These are phyloP conservation scores for Castanea mollissima DNA, from an alignment of 306 rosid genomes.

Conservation along the genomic window DNA sequence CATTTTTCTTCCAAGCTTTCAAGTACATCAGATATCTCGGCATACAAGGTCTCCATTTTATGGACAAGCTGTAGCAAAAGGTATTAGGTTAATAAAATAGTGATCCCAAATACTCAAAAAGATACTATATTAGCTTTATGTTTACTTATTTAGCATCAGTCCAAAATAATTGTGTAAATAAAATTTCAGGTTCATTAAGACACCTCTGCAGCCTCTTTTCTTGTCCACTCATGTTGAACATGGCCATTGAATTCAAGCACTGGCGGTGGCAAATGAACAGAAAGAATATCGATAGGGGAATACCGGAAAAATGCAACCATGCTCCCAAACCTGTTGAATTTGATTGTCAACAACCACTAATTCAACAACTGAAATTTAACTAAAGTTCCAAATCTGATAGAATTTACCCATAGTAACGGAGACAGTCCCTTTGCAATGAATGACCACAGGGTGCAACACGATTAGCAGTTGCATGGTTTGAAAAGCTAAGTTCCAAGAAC, in stretches of 20 bases:
- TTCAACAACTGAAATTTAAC: conserved; percentile 2
- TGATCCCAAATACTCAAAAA: conserved; percentile 4
- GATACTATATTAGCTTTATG: neutral
- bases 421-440: conserved; percentile 98
- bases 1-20: conserved; percentile 60
- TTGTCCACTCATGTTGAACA: conserved; percentile 66
- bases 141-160: conserved; percentile 8
- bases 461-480: conserved; percentile 98
- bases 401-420: conserved; percentile 90
- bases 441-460: conserved; percentile 97
- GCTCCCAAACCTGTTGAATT: conserved; percentile 76
- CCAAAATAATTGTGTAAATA: conserved; percentile 20
- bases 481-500: conserved; percentile 97
- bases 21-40: conserved; percentile 70
- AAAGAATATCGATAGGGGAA: conserved; percentile 83
- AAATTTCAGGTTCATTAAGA: conserved; percentile 10
- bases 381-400: conserved; percentile 7
- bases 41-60: conserved; percentile 70
- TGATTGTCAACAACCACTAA: conserved; percentile 24
- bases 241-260: conserved; percentile 70
- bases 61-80: conserved; percentile 50
- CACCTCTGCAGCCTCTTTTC: conserved; percentile 86
- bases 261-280: conserved; percentile 85
- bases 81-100: conserved; percentile 16
- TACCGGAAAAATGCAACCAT: conserved; percentile 95